A percentile compares a stretch with the other conserved stretches of the same genome.
phyloP scores from a whole-genome alignment of 108 stramenopile species.

The Cyclostephanos invisitatus region DNA sequence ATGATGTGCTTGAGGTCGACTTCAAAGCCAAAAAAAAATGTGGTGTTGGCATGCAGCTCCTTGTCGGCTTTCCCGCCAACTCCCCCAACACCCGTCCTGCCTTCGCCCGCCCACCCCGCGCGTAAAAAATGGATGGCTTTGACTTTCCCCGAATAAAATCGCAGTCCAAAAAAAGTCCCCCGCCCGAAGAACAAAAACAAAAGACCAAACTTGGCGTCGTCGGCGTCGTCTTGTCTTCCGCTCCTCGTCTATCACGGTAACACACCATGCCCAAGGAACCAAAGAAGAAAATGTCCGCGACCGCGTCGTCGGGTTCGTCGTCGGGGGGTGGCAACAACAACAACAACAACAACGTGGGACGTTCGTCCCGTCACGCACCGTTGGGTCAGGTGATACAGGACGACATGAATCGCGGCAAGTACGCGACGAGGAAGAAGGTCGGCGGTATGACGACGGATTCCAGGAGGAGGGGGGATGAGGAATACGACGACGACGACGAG shows the following conservation, averaged over 20 bases:
- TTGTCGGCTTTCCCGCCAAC: too few relatives aligned
- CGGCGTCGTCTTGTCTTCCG: not conserved
- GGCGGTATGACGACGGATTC: not conserved
- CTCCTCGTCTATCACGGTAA: too few relatives aligned
- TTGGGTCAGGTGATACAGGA: slow-evolving; percentile 83
- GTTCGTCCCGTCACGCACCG: slow-evolving; percentile 70
- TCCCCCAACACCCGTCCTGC: too few relatives aligned
- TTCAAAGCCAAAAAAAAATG: too few relatives aligned
- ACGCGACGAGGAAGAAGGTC: slow-evolving; percentile 54
- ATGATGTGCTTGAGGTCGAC: too few relatives aligned
- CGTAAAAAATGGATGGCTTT: too few relatives aligned
- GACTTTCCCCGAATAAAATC: too few relatives aligned
- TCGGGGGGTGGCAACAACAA: too few relatives aligned
- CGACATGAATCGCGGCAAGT: slow-evolving; percentile 71
- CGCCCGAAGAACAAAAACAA: too few relatives aligned
- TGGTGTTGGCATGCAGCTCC: too few relatives aligned
- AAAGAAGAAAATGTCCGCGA: slow-evolving; percentile 28
- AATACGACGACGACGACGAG: slow-evolving; percentile 22
- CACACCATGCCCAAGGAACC: slow-evolving; percentile 55
- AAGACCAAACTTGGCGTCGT: not conserved
- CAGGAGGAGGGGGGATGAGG: not conserved
- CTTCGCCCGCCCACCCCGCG: too few relatives aligned
- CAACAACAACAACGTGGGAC: slow-evolving; percentile 8
- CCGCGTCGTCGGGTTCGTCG: not conserved
- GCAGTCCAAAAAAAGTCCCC: too few relatives aligned